Evolutionary conservation across 2,329 filamentous ascomycete genomes (phyloP), one percentile per base, ranked within the genome.

Genomic region (Hypoxylon sp.): DNA sequence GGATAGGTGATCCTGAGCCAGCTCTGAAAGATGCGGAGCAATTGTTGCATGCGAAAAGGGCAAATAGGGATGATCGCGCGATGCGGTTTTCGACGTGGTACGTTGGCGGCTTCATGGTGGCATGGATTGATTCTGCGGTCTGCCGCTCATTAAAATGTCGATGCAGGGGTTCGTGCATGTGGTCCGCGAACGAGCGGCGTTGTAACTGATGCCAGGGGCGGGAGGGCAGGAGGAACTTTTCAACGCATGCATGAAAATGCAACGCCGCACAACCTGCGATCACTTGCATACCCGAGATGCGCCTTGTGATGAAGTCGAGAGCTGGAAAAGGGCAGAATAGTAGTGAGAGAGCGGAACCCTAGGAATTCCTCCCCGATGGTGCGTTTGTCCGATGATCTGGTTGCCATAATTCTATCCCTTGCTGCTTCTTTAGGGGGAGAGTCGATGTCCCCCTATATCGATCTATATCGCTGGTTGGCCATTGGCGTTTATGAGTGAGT

Each of bases 1-100:
- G 50, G 54, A 32, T 44, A 49, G 61, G 52, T 55, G 68, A 59
- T 70, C 65, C 64, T 62, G 72, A 75, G 72, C 73, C 73, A 73
- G 73, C 73, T 75, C 73, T 64, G 51, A 57, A 49, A 55, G 57
- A 61, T 57, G 67, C 61, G 65, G 38, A 57, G 64, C 57, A 56
- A 30, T 55, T 54, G 49, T 55, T 53, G 38, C 30, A 62, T 49
- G 33, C 45, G 44, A 50, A 60, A 40, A n/a, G n/a, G 30, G 60
- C 45, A 51, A 38, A 54, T 42, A 40, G 52, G 61, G 61, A 48
- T 64, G 66, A 66, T 66, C 33, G 52, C 44, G 44, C 48, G 44
- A n/a, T 49, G 55, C 66, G 42, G 42, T 51, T 48, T 61, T 65
- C 66, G 59, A 57, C 48, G 49, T 68, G 62, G 58, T 60, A 64